Evolutionary conservation across 345 rosid species (phyloP).

Genomic region (Syzygium aromaticum): DNA sequence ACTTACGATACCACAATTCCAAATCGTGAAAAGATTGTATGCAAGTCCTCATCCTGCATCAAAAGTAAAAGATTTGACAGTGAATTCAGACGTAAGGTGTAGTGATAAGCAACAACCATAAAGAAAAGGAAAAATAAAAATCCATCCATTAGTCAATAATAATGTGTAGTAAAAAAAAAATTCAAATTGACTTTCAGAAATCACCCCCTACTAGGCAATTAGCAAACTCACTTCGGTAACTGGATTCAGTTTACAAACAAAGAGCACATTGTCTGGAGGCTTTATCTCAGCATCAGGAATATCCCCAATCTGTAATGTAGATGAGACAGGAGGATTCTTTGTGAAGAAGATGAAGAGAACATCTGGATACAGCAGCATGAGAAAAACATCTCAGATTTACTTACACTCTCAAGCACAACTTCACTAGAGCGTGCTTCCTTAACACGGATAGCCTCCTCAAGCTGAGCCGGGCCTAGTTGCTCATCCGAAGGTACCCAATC

Average conservation of each 20-base stretch:
- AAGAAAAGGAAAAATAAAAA: neutral
- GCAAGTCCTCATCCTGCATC: conserved; percentile 90
- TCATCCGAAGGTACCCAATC: conserved; percentile 99
- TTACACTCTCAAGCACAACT: conserved; percentile 94
- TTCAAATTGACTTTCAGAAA: neutral
- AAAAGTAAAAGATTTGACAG: conserved; percentile 3
- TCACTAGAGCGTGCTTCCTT: conserved; percentile 93
- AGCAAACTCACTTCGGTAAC: conserved; percentile 77
- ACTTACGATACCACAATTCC: conserved; percentile 82
- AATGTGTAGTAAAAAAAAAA: neutral
- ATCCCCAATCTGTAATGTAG: conserved; percentile 47
- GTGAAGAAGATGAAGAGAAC: conserved; percentile 1
- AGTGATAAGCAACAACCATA: neutral
- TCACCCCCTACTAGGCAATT: neutral
- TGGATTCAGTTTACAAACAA: conserved; percentile 96
- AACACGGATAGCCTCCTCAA: conserved; percentile 67
- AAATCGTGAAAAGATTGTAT: conserved; percentile 91
- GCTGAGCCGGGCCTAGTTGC: conserved; percentile 48
- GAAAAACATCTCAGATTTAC: conserved; percentile 6
- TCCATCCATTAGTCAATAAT: neutral
- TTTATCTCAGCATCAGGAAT: conserved; percentile 77
- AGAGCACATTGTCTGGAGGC: conserved; percentile 94
- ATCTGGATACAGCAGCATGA: neutral
- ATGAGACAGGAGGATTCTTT: neutral
- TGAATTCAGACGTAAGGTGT: neutral